Conservation (phyloP, 2,329 filamentous ascomycete genomes). For the Whalleya microplaca region DNA sequence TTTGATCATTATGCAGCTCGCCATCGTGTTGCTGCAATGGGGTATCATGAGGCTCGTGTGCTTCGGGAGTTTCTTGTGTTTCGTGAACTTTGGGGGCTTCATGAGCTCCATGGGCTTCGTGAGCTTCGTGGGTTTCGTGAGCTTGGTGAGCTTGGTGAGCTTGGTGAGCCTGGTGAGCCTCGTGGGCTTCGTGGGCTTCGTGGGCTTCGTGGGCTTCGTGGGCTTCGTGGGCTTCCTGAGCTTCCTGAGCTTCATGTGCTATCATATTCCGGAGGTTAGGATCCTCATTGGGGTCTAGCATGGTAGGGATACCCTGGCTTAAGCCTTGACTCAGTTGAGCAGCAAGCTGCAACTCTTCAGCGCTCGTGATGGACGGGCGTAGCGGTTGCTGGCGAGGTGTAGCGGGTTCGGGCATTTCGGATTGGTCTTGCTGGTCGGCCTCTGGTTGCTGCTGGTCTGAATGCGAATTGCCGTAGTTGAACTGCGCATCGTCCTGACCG, state of each 20-base stretch:
- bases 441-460: constrained; percentile 32
- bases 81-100: constrained; percentile 18
- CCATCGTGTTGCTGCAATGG: constrained; percentile 2
- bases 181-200: constrained; percentile 27
- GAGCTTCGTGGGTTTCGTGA: constrained; percentile 2
- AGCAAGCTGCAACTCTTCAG: constrained; percentile 61
- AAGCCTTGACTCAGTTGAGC: constrained; percentile 61
- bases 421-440: constrained; percentile 30
- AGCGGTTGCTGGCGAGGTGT: constrained; percentile 47
- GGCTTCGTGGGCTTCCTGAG: constrained; percentile 14
- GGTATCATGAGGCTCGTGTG: constrained; percentile 1
- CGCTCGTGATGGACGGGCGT: constrained; percentile 47
- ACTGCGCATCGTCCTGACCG: constrained; percentile 46
- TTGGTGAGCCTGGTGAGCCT: constrained; percentile 23
- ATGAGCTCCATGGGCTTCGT: constrained; percentile 31
- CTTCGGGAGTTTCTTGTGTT: constrained; percentile 1
- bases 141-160: constrained; percentile 7
- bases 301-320: constrained; percentile 54
- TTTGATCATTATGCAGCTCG: constrained; percentile 19
- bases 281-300: constrained; percentile 49
- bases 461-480: constrained; percentile 41
- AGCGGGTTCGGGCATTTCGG: constrained; percentile 39
- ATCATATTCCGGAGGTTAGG: constrained; percentile 48
- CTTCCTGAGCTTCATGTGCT: constrained; percentile 40
- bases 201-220: constrained; percentile 1